A percentile compares a stretch with the other conserved stretches of the same genome.
Conservation (phyloP, 148 eudicot genomes). For the Polygonum aviculare region DNA sequence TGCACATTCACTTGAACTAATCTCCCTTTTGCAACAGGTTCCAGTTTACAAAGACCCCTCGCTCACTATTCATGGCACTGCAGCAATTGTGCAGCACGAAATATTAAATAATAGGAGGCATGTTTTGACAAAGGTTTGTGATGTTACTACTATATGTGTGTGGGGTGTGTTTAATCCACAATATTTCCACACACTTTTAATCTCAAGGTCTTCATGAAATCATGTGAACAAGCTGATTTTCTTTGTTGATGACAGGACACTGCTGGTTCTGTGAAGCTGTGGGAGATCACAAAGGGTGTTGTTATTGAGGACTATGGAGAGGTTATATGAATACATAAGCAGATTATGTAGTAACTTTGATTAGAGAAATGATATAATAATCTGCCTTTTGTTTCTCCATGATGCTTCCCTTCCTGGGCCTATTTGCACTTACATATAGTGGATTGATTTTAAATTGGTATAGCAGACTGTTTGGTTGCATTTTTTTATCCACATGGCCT, state of each 20-base stretch:
- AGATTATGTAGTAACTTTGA: background rate
- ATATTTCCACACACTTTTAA: background rate
- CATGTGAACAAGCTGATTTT: background rate
- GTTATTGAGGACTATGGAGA: slow-evolving; percentile 75
- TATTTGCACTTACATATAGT: background rate
- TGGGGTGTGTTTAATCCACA: background rate
- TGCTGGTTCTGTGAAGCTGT: slow-evolving; percentile 84
- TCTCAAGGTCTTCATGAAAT: background rate
- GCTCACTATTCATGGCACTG: slow-evolving; percentile 58
- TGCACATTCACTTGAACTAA: background rate
- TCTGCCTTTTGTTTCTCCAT: background rate
- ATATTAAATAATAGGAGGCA: slow-evolving; percentile 85
- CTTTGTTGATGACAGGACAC: slow-evolving; percentile 54
- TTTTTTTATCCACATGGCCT: background rate
- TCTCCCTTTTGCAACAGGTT: slow-evolving; percentile 34
- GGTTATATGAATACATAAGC: slow-evolving; percentile 34
- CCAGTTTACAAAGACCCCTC: slow-evolving; percentile 71
- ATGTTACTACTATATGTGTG: background rate
- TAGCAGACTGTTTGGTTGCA: background rate
- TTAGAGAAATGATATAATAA: background rate
- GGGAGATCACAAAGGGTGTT: slow-evolving; percentile 89
- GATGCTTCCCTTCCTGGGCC: background rate
- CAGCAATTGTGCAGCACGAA: slow-evolving; percentile 89
- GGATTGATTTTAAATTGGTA: background rate
- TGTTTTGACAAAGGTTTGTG: slow-evolving; percentile 79